Evolutionary conservation across 2,329 filamentous ascomycete species (phyloP).

Genomic region (Fusarium tanahbumbuense): DNA sequence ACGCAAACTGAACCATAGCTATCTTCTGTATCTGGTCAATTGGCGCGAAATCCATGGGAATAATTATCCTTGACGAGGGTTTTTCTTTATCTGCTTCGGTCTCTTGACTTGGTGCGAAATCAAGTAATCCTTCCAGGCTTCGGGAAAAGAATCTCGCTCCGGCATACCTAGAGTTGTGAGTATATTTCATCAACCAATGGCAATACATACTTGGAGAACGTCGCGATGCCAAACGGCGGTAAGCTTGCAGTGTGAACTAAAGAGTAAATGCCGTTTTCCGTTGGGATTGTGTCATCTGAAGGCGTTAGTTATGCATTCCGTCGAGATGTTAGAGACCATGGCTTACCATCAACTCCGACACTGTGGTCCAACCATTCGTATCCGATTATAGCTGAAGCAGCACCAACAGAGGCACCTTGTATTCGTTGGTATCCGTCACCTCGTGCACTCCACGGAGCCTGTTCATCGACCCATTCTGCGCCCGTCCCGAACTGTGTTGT

Average conservation of each 20-base stretch:
- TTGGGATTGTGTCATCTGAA: conserved; percentile 36
- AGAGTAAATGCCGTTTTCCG: conserved; percentile 49
- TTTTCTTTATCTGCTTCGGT: not conserved
- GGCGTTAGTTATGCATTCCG: conserved; percentile 28
- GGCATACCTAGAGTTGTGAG: conserved; percentile 35
- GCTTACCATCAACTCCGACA: conserved; percentile 53
- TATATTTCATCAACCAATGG: not conserved
- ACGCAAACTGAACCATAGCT: conserved; percentile 41
- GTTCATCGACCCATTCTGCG: conserved; percentile 56
- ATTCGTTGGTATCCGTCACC: conserved; percentile 60
- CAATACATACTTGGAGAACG: conserved; percentile 26
- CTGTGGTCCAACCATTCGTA: conserved; percentile 58
- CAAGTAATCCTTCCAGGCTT: conserved; percentile 44
- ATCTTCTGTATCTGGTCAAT: no score
- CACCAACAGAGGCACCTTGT: conserved; percentile 53
- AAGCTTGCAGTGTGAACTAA: conserved; percentile 40
- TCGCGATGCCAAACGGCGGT: conserved; percentile 22
- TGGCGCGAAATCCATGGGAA: conserved; percentile 47
- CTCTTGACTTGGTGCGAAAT: conserved; percentile 16
- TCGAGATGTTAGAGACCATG: not conserved
- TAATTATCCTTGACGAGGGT: conserved; percentile 41
- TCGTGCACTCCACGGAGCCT: conserved; percentile 58
- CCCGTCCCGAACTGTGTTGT: conserved; percentile 59
- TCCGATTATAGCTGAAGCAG: conserved; percentile 51
- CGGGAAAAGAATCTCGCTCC: conserved; percentile 42